A percentile compares a stretch with the other conserved stretches of the same genome.
Evolutionary conservation across 83 land plant species (phyloP).

Genomic region (Diphasiastrum complanatum): DNA sequence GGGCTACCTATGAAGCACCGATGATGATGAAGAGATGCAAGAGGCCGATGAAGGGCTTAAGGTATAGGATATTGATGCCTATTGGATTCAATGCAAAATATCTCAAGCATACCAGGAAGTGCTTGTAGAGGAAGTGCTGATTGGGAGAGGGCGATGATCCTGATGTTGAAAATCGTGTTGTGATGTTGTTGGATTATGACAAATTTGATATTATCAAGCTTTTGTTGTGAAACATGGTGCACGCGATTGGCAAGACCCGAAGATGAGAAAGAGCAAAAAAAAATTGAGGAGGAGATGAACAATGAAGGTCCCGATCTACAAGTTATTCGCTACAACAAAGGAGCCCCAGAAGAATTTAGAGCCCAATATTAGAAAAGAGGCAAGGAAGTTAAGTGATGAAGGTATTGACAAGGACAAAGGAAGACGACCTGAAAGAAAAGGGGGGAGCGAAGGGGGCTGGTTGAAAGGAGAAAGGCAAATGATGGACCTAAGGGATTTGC

Average conservation of each 20-base stretch:
- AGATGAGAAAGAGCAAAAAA: constrained; percentile 69
- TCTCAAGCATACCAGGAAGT: constrained; percentile 82
- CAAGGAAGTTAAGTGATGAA: constrained; percentile 74
- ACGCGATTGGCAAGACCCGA: constrained; percentile 86
- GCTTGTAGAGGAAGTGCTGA: constrained; percentile 69
- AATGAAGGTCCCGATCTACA: constrained; percentile 45
- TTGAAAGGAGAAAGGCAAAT: constrained; percentile 67
- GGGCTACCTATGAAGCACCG: constrained; percentile 92
- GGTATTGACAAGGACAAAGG: constrained; percentile 41
- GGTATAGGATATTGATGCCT: constrained; percentile 91
- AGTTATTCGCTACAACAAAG: constrained; percentile 79
- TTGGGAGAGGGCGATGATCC: constrained; percentile 72
- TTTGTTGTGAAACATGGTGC: constrained; percentile 80
- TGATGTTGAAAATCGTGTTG: constrained; percentile 69
- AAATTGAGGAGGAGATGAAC: constrained; percentile 84
- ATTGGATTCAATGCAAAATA: constrained; percentile 94
- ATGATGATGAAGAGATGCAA: constrained; percentile 82
- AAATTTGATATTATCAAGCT: constrained; percentile 84
- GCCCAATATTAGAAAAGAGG: constrained; percentile 85
- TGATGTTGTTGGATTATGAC: constrained; percentile 70
- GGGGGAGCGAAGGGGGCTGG: constrained; percentile 51
- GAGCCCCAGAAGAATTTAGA: constrained; percentile 87
- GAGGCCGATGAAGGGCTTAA: constrained; percentile 75
- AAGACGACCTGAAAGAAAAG: constrained; percentile 50
- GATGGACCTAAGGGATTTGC: no score